Conservation (phyloP, 768 basidiomycete species). For the Lentinula sp. region DNA sequence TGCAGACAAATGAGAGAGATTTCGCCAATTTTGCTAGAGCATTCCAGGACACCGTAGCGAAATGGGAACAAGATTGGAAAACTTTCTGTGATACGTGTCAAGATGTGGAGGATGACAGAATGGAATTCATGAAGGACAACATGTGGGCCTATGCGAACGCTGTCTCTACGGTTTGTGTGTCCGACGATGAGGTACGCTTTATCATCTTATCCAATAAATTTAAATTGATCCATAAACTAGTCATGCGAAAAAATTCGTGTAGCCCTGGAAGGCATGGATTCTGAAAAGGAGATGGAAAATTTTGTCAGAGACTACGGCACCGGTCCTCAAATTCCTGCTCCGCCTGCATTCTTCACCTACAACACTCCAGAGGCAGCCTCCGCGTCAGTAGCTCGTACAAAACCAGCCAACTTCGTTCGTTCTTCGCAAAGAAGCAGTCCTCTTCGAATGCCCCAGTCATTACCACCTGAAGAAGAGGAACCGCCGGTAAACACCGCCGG, state of each 20-base stretch:
- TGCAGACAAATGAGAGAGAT: constrained; percentile 87
- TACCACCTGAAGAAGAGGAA: constrained; percentile 30
- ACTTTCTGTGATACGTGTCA: constrained; percentile 91
- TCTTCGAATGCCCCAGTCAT: not conserved
- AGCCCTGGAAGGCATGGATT: constrained; percentile 62
- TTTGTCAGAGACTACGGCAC: constrained; percentile 67
- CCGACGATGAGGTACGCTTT: constrained; percentile 82
- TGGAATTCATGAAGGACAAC: constrained; percentile 92
- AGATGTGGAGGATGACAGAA: constrained; percentile 91
- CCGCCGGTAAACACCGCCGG: constrained; percentile 57
- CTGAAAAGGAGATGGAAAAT: constrained; percentile 57
- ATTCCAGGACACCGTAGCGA: constrained; percentile 68
- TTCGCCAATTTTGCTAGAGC: constrained; percentile 83
- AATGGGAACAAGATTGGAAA: constrained; percentile 96
- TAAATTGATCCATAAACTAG: constrained; percentile 23
- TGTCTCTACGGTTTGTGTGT: constrained; percentile 91
- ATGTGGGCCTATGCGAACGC: constrained; percentile 96
- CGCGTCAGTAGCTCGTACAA: not conserved
- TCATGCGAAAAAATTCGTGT: constrained; percentile 66
- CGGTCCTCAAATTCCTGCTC: constrained; percentile 56
- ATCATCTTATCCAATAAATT: not conserved
- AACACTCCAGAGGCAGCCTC: not conserved
- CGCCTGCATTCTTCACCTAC: constrained; percentile 51
- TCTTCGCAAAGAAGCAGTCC: constrained; percentile 3
- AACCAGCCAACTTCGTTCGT: constrained; percentile 3